Evolutionary conservation across 1,284 basidiomycete species (phyloP), one percentile per base, ranked within the genome.

Genomic region (Apiotrichum montevideense): DNA sequence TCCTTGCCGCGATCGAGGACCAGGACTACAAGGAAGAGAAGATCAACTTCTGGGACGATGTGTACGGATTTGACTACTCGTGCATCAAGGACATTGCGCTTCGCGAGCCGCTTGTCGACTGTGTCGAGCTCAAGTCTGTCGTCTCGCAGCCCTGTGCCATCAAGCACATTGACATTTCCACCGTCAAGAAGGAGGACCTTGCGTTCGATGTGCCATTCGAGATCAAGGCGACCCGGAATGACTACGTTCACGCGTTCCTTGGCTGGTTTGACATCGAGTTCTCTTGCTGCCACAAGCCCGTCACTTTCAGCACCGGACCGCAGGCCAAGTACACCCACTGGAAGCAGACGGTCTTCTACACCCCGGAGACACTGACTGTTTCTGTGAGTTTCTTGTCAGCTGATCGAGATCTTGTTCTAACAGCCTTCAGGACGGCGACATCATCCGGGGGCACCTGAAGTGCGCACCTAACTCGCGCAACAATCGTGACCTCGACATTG

Each of bases 1-100:
- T 90, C 80, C 73, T 99, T 56, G 94, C 94, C 45, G 96, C 93
- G 44, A 98, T 99, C 70, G 96, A 99, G 78, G 96, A 99, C 77
- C 88, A 95, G 72, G 96, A 98, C 63, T 99, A 99, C 84, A 98
- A 98, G 79, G 94, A 98, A 67, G 95, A 98, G 78, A 99, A 99
- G 79, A 99, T 99, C 74, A 93, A 93, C 78, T 92, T 97, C 82
- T 99, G 96, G 96, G 94, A 98, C 74, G 95, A 98, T 69, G 96
- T 99, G 35, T 99, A 98, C 77, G 96, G 96, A 45, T 98, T 99
- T 76, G 93, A 99, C 79, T 99, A 93, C 79, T 96, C 92, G 47
- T 98, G 95, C 78, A 98, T 99, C 83, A 98, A 98, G 79, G 93
- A 97, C 73, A 97, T 98, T 71, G 96, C 96, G 4, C 80, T 99